Evolutionary conservation across 1,284 basidiomycete species (phyloP).

Genomic region (Ceraceosorus guamensis): DNA sequence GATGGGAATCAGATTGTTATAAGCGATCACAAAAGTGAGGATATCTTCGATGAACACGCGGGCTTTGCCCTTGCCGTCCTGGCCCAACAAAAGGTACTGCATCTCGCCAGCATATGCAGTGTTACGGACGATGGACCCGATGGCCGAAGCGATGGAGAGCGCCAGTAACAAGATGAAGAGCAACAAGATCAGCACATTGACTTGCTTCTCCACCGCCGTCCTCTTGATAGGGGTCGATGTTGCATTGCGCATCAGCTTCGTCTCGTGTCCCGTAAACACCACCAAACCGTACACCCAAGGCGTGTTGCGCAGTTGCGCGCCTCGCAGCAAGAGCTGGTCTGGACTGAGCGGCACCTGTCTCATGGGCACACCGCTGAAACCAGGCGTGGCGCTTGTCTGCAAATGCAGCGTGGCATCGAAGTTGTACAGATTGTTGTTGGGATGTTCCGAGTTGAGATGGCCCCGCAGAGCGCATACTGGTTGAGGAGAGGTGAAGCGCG

Average conservation of each 20-base stretch:
- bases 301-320: constrained; percentile 92
- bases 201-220: constrained; percentile 90
- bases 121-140: constrained; percentile 71
- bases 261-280: constrained; percentile 95
- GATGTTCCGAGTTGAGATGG: constrained; percentile 82
- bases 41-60: constrained; percentile 64
- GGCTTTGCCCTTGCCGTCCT: constrained; percentile 39
- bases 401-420: constrained; percentile 72
- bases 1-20: constrained; percentile 98
- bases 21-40: constrained; percentile 94
- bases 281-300: constrained; percentile 91
- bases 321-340: constrained; percentile 86
- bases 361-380: constrained; percentile 40
- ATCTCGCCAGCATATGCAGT: constrained; percentile 31
- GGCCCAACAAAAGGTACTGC: constrained; percentile 35
- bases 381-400: constrained; percentile 32
- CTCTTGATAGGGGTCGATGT: constrained; percentile 91
- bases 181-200: constrained; percentile 95
- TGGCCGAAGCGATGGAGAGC: constrained; percentile 80
- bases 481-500: constrained; percentile 68
- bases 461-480: constrained; percentile 70
- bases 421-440: constrained; percentile 95
- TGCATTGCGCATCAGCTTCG: constrained; percentile 87
- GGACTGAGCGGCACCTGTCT: constrained; percentile 72
- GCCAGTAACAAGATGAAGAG: constrained; percentile 80